A percentile compares a stretch with the other conserved stretches of the same genome.
These are phyloP conservation scores for Rhazya stricta DNA, from an alignment of 257 asterid species.

Conservation along the genomic window DNA sequence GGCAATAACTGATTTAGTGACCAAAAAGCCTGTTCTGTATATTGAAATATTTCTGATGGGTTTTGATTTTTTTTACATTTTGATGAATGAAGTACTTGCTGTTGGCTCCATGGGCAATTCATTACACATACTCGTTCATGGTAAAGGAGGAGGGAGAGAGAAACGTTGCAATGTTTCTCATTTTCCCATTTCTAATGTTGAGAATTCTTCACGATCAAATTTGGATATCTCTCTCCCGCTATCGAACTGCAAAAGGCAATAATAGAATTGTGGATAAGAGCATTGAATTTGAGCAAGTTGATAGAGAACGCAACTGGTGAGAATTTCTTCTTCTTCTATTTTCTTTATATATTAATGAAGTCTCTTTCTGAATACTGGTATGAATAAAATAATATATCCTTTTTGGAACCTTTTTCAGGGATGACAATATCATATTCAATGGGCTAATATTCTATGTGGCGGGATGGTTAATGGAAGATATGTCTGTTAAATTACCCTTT, in stretches of 20 bases:
- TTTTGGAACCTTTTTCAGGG: slow-evolving; percentile 47
- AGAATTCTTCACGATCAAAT: slow-evolving; percentile 62
- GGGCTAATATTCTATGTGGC: slow-evolving; percentile 54
- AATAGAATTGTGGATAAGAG: slow-evolving; percentile 65
- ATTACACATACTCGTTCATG: slow-evolving; percentile 36
- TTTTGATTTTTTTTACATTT: neutral
- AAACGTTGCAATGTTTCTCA: slow-evolving; percentile 30
- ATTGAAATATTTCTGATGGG: neutral
- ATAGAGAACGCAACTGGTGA: slow-evolving; percentile 75
- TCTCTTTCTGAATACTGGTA: no score
- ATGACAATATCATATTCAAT: slow-evolving; percentile 72
- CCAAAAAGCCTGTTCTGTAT: no score
- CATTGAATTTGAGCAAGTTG: slow-evolving; percentile 88
- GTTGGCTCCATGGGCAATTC: slow-evolving; percentile 59
- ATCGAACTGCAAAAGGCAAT: slow-evolving; percentile 64
- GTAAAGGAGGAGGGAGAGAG: slow-evolving; percentile 31
- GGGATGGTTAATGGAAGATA: slow-evolving; percentile 3
- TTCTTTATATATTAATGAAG: no score
- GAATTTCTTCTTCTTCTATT: neutral
- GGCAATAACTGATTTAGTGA: no score
- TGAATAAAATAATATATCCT: neutral
- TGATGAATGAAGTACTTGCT: slow-evolving; percentile 46
- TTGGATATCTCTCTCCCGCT: slow-evolving; percentile 71
- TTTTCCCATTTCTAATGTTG: slow-evolving; percentile 50
- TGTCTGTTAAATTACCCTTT: slow-evolving; percentile 38